Evolutionary conservation across 179 eudicot species (phyloP).

Genomic region (Vitellaria paradoxa): DNA sequence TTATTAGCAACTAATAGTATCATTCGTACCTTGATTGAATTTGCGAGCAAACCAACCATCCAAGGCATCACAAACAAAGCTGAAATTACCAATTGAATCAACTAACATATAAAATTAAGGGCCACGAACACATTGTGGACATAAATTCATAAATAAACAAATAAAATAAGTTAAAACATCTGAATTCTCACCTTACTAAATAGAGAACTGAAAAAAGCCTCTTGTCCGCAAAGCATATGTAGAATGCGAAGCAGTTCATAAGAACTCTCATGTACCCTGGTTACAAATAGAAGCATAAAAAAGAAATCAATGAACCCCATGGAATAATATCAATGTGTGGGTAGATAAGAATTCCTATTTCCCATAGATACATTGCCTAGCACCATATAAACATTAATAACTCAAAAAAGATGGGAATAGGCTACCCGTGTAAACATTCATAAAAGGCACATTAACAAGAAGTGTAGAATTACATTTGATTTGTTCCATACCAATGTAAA

Average conservation of each 20-base stretch:
- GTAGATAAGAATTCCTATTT: too few relatives aligned
- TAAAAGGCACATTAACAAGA: background rate
- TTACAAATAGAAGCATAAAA: slow-evolving; percentile 10
- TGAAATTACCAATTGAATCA: slow-evolving; percentile 29
- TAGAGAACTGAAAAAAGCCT: slow-evolving; percentile 69
- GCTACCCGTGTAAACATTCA: background rate
- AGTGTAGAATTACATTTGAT: background rate
- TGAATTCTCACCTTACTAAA: slow-evolving; percentile 57
- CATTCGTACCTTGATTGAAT: slow-evolving; percentile 79
- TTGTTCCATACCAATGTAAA: background rate
- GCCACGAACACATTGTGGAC: background rate
- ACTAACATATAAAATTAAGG: background rate
- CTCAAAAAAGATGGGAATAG: background rate
- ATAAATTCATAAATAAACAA: background rate
- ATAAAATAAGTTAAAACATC: background rate
- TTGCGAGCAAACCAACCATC: slow-evolving; percentile 99
- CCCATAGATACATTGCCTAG: background rate
- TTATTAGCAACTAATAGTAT: background rate
- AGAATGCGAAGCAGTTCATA: slow-evolving; percentile 80
- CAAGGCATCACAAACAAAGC: slow-evolving; percentile 94
- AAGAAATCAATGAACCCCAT: background rate
- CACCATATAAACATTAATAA: background rate
- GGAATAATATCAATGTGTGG: background rate
- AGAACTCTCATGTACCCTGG: slow-evolving; percentile 78
- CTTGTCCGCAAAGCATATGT: slow-evolving; percentile 68